Evolutionary conservation across 805 yeast species (phyloP), one percentile per base, ranked within the genome.

Genomic region (Schizosaccharomyces osmophilus): DNA sequence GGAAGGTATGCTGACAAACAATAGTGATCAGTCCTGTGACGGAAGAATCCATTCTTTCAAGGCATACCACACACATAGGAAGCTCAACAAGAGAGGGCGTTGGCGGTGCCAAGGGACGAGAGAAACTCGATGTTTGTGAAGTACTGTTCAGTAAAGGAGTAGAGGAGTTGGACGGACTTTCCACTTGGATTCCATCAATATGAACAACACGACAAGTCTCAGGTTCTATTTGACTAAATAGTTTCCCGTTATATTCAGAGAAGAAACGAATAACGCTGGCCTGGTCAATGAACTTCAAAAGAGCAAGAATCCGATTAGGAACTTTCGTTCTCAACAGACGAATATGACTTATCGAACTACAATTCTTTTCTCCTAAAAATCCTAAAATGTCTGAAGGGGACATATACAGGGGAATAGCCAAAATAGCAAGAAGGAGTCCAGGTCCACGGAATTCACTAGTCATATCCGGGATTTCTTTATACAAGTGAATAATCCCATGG

Each of bases 1-100:
- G 96, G 70, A 87, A 88, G 0, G 95, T 86, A 69, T 88, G 97
- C 69, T 87, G 95, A 64, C 96, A 89, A 1, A 93, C 88, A 42
- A 86, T 88, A 0, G 96, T 89, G 5, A 87, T 72, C 11, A 88
- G 74, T 0, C 97, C 97, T 0, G 95, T 82, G 3, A 84, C 74
- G 26, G 79, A 79, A 0, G 88, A 75, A 68, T 88, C 97, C 83
- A 88, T 82, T 63, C 94, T 74, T 67, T 88, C 97, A 19, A 88
- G 73, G 68, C 97, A 88, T 0, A 88, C 96, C 0, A 96, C 96
- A 68, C 97, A 88, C 0, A 93, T 85, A 0, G 97, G 95, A 39
- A 88, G 74, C 69, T 88, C 96, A 6, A 77, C 71, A 4, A 73
- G 67, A 19, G 67, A 58, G 32, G 65, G 43, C 55, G 69, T 66